Evolutionary conservation across 495 filamentous ascomycete genomes (phyloP), one percentile per base, ranked within the genome.

Genomic region (Aspergillus saccharolyticus): DNA sequence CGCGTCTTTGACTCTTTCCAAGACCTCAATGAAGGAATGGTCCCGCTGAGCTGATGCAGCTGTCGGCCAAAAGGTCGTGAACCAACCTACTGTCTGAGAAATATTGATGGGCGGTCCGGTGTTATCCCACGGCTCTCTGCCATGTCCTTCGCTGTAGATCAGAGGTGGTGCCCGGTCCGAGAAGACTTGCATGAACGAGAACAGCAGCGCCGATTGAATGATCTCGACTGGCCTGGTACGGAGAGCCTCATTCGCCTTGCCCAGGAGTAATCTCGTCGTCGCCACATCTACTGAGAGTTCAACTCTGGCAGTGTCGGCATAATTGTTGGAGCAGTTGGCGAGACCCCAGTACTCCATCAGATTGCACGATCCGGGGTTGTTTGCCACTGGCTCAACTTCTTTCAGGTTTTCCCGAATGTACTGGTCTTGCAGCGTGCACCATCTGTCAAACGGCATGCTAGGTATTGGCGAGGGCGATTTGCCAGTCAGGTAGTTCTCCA

Each of bases 1-100:
- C 17, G 22, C 21, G 33, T 67, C 64, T 33, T 71, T 72, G 4
- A 50, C 24, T 4, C 24, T 18, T 1, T 8, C 21, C 4, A 59
- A 42, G 6, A 42, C 49, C 43, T 57, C 44, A 24, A 47, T 17
- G 28, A 57, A 45, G 48, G 42, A 19, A 15, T 39, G 4, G 7
- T 3, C 14, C 21, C 15, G 17, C 9, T n/a, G 14, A 44, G 22
- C 15, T n/a, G 20, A 6, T 10, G 57, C 30, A 15, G 30, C 19
- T 0, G 72, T 15, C 0, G 74, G 73, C 6, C 8, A 43, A n/a
- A 57, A 14, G n/a, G 55, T 57, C 0, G 55, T 57, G 22, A 57
- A 57, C 55, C 55, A 57, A 2, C 55, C 55, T 0, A 57, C 49
- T 0, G 55, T 47, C 7, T 43, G 22, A 8, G 55, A 57, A 8